Percentiles rank a stretch among this genome's conserved stretches.
phyloP scores from a whole-genome alignment of 2,329 filamentous ascomycete genomes.

The Fusarium fujikuroi region DNA sequence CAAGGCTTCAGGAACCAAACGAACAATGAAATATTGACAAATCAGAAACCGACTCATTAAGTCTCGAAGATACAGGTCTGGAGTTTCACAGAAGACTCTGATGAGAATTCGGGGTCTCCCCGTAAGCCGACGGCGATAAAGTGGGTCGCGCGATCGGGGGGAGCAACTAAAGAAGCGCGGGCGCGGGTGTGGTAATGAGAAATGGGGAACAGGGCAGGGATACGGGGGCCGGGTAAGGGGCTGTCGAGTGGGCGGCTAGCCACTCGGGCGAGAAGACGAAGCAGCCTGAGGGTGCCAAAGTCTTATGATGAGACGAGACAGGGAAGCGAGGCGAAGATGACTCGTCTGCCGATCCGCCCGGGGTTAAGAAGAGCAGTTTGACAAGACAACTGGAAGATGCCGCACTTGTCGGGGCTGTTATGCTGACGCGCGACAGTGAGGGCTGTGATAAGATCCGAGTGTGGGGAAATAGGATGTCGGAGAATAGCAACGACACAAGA shows the following conservation, averaged over 20 bases:
- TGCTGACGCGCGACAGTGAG: constrained; percentile 10
- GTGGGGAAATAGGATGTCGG: not conserved
- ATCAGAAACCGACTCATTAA: not conserved
- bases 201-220: constrained; percentile 32
- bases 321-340: constrained; percentile 28
- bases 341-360: constrained; percentile 34
- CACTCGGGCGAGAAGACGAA: constrained; percentile 34
- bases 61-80: not conserved
- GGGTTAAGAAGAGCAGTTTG: not conserved
- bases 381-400: not conserved
- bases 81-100: not conserved
- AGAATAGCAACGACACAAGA: not conserved
- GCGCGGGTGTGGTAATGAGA: constrained; percentile 32
- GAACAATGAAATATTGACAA: not conserved
- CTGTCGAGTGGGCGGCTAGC: constrained; percentile 23
- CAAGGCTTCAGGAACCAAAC: not conserved
- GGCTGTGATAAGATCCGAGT: not conserved
- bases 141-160: constrained; percentile 36
- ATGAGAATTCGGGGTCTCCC: constrained; percentile 31
- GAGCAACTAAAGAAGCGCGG: constrained; percentile 24
- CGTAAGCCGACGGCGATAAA: constrained; percentile 42
- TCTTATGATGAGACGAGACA: constrained; percentile 30
- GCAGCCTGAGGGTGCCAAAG: constrained; percentile 30
- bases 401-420: not conserved
- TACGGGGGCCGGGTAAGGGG: constrained; percentile 21